Evolutionary conservation across 345 rosid genomes (phyloP).

Genomic region (Eucalyptus sp.): DNA sequence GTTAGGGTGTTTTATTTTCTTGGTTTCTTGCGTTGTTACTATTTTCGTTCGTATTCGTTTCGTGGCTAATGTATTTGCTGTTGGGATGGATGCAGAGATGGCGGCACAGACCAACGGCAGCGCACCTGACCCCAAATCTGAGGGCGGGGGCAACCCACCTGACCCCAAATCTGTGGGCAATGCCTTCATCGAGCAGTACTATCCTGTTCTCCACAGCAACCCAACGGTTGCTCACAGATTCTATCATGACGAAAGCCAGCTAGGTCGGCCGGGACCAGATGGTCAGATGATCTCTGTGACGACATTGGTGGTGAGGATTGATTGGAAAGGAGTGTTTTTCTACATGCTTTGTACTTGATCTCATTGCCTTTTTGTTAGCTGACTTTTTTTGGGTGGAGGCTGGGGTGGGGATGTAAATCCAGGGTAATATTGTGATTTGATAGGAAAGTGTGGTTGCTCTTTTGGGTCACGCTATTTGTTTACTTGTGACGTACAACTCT

Average conservation of each 20-base stretch:
- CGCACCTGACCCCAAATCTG: conserved; percentile 18
- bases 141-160: conserved; percentile 1
- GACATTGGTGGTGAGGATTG: conserved; percentile 25
- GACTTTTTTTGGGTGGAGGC: background rate
- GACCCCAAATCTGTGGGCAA: conserved; percentile 39
- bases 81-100: conserved; percentile 29
- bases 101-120: conserved; percentile 12
- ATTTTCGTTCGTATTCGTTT: background rate
- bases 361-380: background rate
- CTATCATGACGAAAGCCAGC: conserved; percentile 43
- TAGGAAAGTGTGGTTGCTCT: background rate
- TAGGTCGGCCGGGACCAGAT: conserved; percentile 36
- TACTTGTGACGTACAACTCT: background rate
- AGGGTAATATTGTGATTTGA: background rate
- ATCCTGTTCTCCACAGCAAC: conserved; percentile 21
- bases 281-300: conserved; percentile 40
- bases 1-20: background rate
- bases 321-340: background rate
- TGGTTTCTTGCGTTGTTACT: background rate
- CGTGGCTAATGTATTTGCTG: background rate
- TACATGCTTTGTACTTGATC: background rate
- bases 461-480: background rate
- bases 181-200: conserved; percentile 49
- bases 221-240: conserved; percentile 35
- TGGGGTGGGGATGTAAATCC: background rate